A percentile compares a stretch with the other conserved stretches of the same genome.
Conservation (phyloP, 345 rosid genomes). For the Populus davidiana region DNA sequence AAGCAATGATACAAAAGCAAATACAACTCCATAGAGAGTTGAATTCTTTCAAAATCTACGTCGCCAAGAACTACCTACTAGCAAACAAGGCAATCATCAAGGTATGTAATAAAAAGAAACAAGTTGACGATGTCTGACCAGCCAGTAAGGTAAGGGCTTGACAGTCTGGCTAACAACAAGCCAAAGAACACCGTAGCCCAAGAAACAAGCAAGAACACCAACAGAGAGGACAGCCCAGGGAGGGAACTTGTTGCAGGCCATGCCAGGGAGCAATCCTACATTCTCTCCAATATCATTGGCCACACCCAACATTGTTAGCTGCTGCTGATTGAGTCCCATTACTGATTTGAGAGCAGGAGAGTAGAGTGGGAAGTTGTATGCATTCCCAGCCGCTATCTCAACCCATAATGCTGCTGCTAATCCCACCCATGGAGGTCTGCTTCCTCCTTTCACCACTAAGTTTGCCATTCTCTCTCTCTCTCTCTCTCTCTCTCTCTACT, state of each 20-base stretch:
- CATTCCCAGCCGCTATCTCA: slow-evolving; percentile 62
- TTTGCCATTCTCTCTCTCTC: slow-evolving; percentile 33
- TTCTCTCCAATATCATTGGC: slow-evolving; percentile 93
- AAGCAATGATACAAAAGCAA: too few species aligned
- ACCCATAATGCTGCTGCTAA: slow-evolving; percentile 94
- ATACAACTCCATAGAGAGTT: too few species aligned
- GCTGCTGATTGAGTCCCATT: slow-evolving; percentile 74
- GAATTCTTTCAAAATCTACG: too few species aligned
- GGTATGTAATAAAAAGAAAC: too few species aligned
- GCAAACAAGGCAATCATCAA: too few species aligned
- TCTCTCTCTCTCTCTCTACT: too few species aligned
- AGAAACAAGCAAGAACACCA: slow-evolving; percentile 65
- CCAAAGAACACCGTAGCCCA: slow-evolving; percentile 91
- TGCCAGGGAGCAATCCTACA: slow-evolving; percentile 77
- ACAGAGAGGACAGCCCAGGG: slow-evolving; percentile 77
- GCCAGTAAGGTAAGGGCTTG: slow-evolving; percentile 67
- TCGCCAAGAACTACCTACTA: too few species aligned
- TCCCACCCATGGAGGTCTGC: slow-evolving; percentile 96
- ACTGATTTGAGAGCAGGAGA: slow-evolving; percentile 72
- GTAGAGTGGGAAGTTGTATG: slow-evolving; percentile 75
- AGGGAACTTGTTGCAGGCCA: slow-evolving; percentile 85
- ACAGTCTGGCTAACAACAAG: slow-evolving; percentile 66
- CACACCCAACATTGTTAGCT: slow-evolving; percentile 80
- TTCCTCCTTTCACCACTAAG: slow-evolving; percentile 61
- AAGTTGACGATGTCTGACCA: slow-evolving; percentile 33